Evolutionary conservation across 2,329 filamentous ascomycete genomes (phyloP), one percentile per base, ranked within the genome.

Genomic region (Fusarium euwallaceae): DNA sequence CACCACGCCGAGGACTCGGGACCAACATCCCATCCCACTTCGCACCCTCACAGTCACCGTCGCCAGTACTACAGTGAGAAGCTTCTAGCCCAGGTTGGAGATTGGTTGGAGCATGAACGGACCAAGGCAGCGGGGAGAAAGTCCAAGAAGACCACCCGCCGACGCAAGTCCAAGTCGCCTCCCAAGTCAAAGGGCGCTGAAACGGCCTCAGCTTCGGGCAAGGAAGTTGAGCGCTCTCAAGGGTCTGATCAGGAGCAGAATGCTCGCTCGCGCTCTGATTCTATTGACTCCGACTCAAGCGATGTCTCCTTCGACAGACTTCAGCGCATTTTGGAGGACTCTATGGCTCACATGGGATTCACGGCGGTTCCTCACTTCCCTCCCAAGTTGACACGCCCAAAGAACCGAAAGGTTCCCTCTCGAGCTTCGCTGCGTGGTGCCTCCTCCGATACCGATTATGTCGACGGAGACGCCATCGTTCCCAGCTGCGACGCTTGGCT

Each of bases 21-120:
- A 10, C 68, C 74, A n/a, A 66, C 72, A 9, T 66, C 77, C 34
- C 77, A 70, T 29, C 68, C 66, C 14, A 62, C 71, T 27, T 64
- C 77, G 22, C 78, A 71, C 10, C 80, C 81, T 11, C 78, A 82
- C 12, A 73, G 78, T 16, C 80, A 82, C 67, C 80, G 79, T 20
- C 81, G 81, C 34, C 81, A 82, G 64, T 84, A 86, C 65, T 82
- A 86, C 60, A 86, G 86, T 62, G 86, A 91, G 75, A 89, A 87
- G 73, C 83, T 97, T 9, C 84, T 97, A 32, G 88, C 91, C 22
- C 94, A 97, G 80, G 91, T 98, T 16, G 88, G 90, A 29, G 91
- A 94, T 74, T 98, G 96, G 96, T 85, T 98, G 43, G 91, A 95
- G 76, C 90, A 92, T 60, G 95, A 98, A 83, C 93, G 92, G 79